Base-by-base conservation (phyloP, 2,329 filamentous ascomycete genomes). In the Aspergillus sojae region DNA sequence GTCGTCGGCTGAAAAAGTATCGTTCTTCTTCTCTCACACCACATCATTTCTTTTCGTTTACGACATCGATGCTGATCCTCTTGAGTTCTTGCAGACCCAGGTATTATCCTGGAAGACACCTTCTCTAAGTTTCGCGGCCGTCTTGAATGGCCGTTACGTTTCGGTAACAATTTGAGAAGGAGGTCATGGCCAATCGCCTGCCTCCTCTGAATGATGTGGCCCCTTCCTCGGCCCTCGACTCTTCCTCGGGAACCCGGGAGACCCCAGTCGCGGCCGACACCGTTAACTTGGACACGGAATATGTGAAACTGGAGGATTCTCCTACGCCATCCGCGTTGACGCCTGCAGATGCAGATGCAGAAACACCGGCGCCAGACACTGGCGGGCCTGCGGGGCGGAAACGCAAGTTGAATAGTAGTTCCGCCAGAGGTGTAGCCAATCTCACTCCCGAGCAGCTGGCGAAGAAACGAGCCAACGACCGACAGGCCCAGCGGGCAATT, bases 381-480 rank as follows among this genome's bases (percentile, higher is more conserved):
- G 69, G 67, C 34, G 66, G 65, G 30, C 54, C 69, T 19, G 61
- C 74, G 28, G 77, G 76, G 57, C 74, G 77, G 62, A 80, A 80
- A 69, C 78, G 80, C 71, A 83, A 81, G 69, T 67, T 79, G 60
- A 74, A 75, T 46, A 77, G 71, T 62, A 68, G 76, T 28, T 77
- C 78, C 53, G 81, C 90, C 63, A 88, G 93, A 69, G 93, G 91
- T 67, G 93, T 96, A 61, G 92, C 93, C 67, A 94, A 91, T 72
- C 84, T 97, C 74, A 96, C 92, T 12, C 91, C 93, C 6, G 91
- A 94, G 65, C 94, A 97, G 79, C 86, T 97, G 63, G 92, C 91
- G 34, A 91, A 93, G 78, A 97, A 97, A 82, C 86, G 94, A 67
- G 92, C 92, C 72, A 97, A 97, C 85, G 92, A 96, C 75, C 89